Percentiles rank a stretch among this genome's conserved stretches.
phyloP scores from a whole-genome alignment of 1,284 basidiomycete species.

The Gyrodon tennesseensis region DNA sequence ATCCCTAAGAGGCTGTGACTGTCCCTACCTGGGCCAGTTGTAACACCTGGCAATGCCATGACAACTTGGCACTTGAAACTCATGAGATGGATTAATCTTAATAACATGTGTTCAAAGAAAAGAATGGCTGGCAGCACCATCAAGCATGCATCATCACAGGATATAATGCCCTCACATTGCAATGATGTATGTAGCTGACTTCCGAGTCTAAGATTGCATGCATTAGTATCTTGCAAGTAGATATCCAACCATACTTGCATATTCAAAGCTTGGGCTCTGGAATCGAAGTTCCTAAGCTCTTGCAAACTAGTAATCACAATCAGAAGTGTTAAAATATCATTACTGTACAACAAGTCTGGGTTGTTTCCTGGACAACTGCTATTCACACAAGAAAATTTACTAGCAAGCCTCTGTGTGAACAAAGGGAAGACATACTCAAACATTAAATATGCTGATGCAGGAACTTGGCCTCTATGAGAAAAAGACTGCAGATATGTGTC shows the following conservation, averaged over 20 bases:
- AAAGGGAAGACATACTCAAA: not conserved
- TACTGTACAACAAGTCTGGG: not conserved
- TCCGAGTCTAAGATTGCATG: not conserved
- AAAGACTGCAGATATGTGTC: not conserved
- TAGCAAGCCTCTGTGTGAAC: not conserved
- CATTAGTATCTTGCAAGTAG: not conserved
- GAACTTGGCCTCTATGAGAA: not conserved
- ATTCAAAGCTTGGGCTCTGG: not conserved
- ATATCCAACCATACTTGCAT: not conserved
- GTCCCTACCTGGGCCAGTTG: too few species aligned
- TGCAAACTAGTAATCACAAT: not conserved
- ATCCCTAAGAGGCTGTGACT: too few species aligned
- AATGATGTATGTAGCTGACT: not conserved
- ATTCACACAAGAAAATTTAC: not conserved
- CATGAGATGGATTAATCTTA: not conserved
- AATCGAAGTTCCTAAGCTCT: not conserved
- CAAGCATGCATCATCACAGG: not conserved
- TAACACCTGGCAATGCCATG: too few species aligned
- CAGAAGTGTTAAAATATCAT: not conserved
- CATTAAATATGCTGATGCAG: not conserved
- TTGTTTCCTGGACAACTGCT: not conserved
- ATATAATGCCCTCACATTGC: not conserved
- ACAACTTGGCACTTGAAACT: not conserved
- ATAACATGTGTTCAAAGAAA: not conserved
- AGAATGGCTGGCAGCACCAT: not conserved